phyloP scores from a whole-genome alignment of 2,329 filamentous ascomycete species.

The Cercospora sp. region DNA sequence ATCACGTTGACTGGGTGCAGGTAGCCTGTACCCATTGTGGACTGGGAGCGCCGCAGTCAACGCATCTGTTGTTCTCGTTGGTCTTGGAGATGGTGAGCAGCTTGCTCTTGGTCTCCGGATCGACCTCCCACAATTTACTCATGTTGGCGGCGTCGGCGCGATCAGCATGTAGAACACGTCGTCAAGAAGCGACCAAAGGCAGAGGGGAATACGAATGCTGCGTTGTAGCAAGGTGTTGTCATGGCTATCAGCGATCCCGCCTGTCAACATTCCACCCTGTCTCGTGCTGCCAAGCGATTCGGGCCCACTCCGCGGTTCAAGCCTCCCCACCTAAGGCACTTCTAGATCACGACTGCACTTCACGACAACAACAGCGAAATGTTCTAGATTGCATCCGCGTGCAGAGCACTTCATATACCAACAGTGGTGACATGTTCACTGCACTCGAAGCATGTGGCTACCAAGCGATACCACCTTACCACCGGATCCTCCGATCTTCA shows the following conservation, averaged over 20 bases:
- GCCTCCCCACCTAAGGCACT: neutral
- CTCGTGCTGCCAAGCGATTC: constrained; percentile 7
- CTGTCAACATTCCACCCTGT: neutral
- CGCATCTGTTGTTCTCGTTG: constrained; percentile 84
- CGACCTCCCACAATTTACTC: constrained; percentile 96
- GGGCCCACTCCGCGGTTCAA: neutral
- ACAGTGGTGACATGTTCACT: neutral
- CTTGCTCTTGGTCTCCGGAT: constrained; percentile 96
- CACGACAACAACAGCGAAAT: neutral
- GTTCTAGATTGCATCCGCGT: neutral
- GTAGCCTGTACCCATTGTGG: constrained; percentile 81
- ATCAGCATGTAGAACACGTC: neutral
- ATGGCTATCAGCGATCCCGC: neutral
- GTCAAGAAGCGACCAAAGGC: neutral
- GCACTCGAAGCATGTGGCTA: neutral
- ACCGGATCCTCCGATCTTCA: neutral
- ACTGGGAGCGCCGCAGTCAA: constrained; percentile 92
- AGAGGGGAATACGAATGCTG: neutral
- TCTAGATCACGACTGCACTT: neutral
- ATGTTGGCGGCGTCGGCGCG: constrained; percentile 37
- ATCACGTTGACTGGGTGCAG: neutral
- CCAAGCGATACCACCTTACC: constrained; percentile 2
- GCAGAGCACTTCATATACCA: neutral
- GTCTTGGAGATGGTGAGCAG: constrained; percentile 89
- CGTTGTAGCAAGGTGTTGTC: constrained; percentile 3